Evolutionary conservation across 2,329 filamentous ascomycete genomes (phyloP).

Genomic region (Talaromyces atroroseus): DNA sequence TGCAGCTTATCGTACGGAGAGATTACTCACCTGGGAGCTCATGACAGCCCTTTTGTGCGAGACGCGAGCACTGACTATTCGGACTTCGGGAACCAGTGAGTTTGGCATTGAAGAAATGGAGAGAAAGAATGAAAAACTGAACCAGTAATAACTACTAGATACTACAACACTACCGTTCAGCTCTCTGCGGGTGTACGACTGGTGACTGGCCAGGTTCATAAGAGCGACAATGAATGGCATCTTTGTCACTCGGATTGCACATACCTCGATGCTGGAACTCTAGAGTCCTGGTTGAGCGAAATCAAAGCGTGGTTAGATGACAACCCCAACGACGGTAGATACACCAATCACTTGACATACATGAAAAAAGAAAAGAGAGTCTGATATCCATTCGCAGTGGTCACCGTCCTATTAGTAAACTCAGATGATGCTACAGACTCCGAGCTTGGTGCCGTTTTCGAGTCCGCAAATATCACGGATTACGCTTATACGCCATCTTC

Average conservation of each 20-base stretch:
- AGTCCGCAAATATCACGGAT: constrained; percentile 54
- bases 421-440: constrained; percentile 54
- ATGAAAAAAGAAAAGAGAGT: constrained; percentile 2
- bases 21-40: constrained; percentile 72
- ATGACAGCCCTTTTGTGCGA: constrained; percentile 67
- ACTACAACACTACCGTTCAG: constrained; percentile 64
- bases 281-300: constrained; percentile 58
- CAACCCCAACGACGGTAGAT: constrained; percentile 58
- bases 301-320: constrained; percentile 65
- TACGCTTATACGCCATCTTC: constrained; percentile 56
- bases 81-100: constrained; percentile 64
- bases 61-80: constrained; percentile 58
- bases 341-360: background rate
- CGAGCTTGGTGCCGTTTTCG: constrained; percentile 52
- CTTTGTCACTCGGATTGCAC: constrained; percentile 66
- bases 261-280: constrained; percentile 62
- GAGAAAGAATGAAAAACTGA: background rate
- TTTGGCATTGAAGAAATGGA: background rate
- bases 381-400: constrained; percentile 41
- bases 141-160: constrained; percentile 20
- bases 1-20: constrained; percentile 68
- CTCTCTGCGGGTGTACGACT: constrained; percentile 66
- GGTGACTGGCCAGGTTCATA: constrained; percentile 67
- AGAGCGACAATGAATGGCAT: constrained; percentile 53
- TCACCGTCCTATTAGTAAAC: constrained; percentile 70